A percentile compares a stretch with the other conserved stretches of the same genome.
Evolutionary conservation across 306 rosid species (phyloP).

Genomic region (Castanospermum australe): DNA sequence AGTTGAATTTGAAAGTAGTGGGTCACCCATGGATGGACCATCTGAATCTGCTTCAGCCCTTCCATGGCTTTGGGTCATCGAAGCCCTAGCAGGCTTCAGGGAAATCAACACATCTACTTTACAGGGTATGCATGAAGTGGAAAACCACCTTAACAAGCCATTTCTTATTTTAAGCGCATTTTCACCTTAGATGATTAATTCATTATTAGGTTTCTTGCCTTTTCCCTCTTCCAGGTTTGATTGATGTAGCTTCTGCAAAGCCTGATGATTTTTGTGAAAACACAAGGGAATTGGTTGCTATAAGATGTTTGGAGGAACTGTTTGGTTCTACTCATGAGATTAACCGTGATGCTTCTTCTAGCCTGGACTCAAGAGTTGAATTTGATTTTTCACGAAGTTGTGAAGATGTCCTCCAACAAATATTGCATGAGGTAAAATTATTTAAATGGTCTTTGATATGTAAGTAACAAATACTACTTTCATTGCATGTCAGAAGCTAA

Average conservation of each 20-base stretch:
- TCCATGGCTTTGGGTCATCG: constrained; percentile 73
- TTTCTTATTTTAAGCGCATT: not conserved
- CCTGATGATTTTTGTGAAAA: constrained; percentile 35
- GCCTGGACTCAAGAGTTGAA: constrained; percentile 38
- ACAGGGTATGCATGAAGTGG: constrained; percentile 37
- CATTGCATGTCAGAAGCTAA: not conserved
- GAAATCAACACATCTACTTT: constrained; percentile 40
- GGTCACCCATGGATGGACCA: constrained; percentile 38
- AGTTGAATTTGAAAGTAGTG: not conserved
- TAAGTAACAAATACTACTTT: not conserved
- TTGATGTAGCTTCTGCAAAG: constrained; percentile 43
- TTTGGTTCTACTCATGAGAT: constrained; percentile 19
- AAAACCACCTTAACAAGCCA: not conserved
- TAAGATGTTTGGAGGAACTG: constrained; percentile 70
- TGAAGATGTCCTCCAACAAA: constrained; percentile 52
- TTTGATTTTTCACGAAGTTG: constrained; percentile 48
- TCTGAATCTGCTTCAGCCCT: constrained; percentile 29
- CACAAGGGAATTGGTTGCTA: constrained; percentile 60
- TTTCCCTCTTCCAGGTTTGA: constrained; percentile 42
- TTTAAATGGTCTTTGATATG: not conserved
- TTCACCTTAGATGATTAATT: not conserved
- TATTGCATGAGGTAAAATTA: constrained; percentile 47
- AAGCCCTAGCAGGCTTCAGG: constrained; percentile 54
- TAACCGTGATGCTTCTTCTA: constrained; percentile 23
- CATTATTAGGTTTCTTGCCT: not conserved